These are phyloP conservation scores for Pseudonitzschia multistriata DNA, from an alignment of 108 stramenopile genomes.

Conservation along the genomic window DNA sequence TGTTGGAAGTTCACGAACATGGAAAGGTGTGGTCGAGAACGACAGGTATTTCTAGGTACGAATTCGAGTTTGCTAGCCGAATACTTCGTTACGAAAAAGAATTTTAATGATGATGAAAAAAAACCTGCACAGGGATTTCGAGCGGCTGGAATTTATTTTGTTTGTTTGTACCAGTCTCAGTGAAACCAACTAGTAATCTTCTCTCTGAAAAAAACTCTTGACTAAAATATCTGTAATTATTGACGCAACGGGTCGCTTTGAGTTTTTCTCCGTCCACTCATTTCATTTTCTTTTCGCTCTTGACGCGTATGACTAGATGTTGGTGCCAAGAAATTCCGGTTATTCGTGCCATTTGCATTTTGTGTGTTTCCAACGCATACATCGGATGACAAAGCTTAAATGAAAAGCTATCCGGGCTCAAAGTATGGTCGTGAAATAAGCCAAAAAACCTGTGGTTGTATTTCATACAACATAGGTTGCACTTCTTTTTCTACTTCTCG, in stretches of 20 bases:
- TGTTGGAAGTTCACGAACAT: background rate
- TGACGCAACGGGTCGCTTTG: background rate
- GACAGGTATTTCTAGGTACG: background rate
- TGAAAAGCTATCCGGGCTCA: no score
- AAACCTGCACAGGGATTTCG: conserved; percentile 17
- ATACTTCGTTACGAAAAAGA: background rate
- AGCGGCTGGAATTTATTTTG: conserved; percentile 13
- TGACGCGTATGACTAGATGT: background rate
- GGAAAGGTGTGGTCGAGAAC: background rate
- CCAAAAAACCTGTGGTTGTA: no score
- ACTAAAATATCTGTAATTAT: background rate
- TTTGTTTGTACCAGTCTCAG: conserved; percentile 1
- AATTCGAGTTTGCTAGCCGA: background rate
- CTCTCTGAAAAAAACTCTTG: conserved; percentile 11
- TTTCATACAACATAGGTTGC: no score
- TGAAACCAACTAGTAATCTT: conserved; percentile 19
- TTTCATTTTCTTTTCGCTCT: background rate
- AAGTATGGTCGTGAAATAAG: no score
- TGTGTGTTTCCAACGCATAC: no score
- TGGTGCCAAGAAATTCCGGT: no score
- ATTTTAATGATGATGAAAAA: conserved; percentile 17
- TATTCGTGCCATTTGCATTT: no score
- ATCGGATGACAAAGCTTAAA: no score
- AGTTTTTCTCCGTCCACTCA: background rate
- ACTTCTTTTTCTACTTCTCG: no score